Base-by-base conservation (phyloP, 495 filamentous ascomycete species). In the Penicillium turbatum region DNA sequence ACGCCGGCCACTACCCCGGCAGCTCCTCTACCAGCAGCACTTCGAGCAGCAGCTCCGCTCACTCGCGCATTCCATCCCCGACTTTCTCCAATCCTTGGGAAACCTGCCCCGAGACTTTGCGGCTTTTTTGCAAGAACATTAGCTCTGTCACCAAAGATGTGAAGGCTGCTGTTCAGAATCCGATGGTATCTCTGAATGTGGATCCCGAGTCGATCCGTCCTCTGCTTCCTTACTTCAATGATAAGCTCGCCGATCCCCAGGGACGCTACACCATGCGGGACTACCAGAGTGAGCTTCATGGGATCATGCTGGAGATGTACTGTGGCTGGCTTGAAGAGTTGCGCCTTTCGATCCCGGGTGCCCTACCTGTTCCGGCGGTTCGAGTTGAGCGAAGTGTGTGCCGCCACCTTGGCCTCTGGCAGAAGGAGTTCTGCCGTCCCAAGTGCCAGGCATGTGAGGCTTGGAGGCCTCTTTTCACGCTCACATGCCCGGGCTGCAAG, bases 401-500 rank as follows among this genome's bases (percentile, higher is more conserved):
- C 47, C 45, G 26, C n/a, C 72, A 75, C 42, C 40, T 64, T 0
- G 68, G 68, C 1, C 42, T 43, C 24, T 76, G 72, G 71, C 13
- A 50, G 10, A 72, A 72, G 48, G 17, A 53, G 7, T 56, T 59
- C 32, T 57, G 49, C 6, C 24, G 16, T 11, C 39, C 46, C 2
- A 46, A 63, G 45, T 76, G 72, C 46, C 54, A 63, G 13, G 27
- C 34, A 0, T 76, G 72, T 49, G 49, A 61, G 41, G 46, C 62
- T 6, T 73, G 64, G 62, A 59, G 40, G 55, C 72, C 72, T 0
- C 54, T 73, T 6, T 74, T 58, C 19, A 58, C 56, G 10, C 50
- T 73, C 8, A 63, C 48, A 1, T 76, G 72, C 40, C 62, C 67
- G 1, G 56, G 56, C 7, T 74, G 72, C 48, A 65, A 67, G 10